Evolutionary conservation across 2,329 filamentous ascomycete species (phyloP).

Genomic region (Sarocladium kiliense): DNA sequence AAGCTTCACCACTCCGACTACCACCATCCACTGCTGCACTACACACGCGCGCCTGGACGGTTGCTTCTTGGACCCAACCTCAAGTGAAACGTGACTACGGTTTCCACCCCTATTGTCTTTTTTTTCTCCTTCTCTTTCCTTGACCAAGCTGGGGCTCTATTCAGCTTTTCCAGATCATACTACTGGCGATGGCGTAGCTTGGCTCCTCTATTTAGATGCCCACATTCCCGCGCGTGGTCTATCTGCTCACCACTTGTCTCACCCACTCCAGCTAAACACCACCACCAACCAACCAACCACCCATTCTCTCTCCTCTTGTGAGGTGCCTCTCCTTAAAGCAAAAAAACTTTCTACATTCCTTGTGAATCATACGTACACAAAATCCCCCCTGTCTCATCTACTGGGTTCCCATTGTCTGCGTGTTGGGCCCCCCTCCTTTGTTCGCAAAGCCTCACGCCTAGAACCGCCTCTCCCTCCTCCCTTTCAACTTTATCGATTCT

Average conservation of each 20-base stretch:
- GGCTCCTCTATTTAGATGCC: neutral
- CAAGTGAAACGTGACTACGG: neutral
- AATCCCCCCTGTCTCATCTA: neutral
- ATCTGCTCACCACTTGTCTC: neutral
- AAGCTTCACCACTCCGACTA: neutral
- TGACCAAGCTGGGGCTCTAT: neutral
- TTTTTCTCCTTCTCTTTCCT: neutral
- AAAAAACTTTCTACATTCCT: constrained; percentile 1
- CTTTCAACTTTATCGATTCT: neutral
- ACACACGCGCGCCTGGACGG: neutral
- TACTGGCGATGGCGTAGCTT: neutral
- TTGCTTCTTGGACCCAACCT: neutral
- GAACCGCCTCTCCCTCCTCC: neutral
- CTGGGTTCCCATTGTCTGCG: neutral
- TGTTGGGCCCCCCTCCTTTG: neutral
- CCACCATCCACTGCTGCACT: neutral
- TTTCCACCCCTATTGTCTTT: neutral
- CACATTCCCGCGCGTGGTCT: constrained; percentile 6
- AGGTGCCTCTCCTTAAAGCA: neutral
- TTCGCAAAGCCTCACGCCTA: constrained; percentile 3
- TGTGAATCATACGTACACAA: neutral
- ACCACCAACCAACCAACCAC: neutral
- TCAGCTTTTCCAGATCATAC: neutral
- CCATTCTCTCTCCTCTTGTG: neutral
- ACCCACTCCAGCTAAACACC: neutral